phyloP scores from a whole-genome alignment of 75 land plant species.

The Selaginella moellendorffii region DNA sequence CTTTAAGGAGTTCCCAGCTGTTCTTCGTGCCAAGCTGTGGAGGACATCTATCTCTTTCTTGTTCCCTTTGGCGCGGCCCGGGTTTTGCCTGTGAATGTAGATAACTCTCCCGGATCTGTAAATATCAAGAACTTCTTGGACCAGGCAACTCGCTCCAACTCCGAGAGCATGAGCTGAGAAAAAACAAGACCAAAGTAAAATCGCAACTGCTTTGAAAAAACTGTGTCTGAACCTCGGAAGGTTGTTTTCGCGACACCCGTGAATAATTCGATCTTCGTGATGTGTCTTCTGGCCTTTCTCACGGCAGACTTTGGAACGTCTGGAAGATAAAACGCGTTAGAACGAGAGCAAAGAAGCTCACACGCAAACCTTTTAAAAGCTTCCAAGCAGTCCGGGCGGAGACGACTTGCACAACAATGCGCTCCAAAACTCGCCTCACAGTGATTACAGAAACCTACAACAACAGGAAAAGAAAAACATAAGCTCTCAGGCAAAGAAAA shows the following conservation, averaged over 20 bases:
- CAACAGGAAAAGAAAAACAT: neutral
- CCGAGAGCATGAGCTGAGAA: slow-evolving; percentile 37
- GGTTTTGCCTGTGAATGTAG: neutral
- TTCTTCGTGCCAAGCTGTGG: slow-evolving; percentile 32
- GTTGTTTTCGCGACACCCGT: slow-evolving; percentile 58
- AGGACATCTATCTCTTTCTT: slow-evolving; percentile 18
- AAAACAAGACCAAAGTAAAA: neutral
- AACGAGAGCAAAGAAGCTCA: neutral
- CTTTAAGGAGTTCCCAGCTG: slow-evolving; percentile 40
- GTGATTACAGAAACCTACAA: slow-evolving; percentile 63
- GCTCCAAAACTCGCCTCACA: slow-evolving; percentile 67
- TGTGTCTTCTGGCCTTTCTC: slow-evolving; percentile 53
- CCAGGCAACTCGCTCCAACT: slow-evolving; percentile 76
- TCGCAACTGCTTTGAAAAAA: neutral
- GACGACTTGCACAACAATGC: slow-evolving; percentile 56
- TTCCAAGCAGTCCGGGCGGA: slow-evolving; percentile 86
- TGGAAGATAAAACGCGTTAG: slow-evolving; percentile 15
- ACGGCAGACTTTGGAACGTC: slow-evolving; percentile 71
- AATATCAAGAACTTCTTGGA: slow-evolving; percentile 60
- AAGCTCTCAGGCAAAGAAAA: no score
- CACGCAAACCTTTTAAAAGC: slow-evolving; percentile 58
- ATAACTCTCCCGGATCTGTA: slow-evolving; percentile 28
- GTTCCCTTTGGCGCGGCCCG: slow-evolving; percentile 6
- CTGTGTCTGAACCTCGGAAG: slow-evolving; percentile 45
- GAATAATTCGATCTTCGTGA: slow-evolving; percentile 38